Evolutionary conservation across 2,329 filamentous ascomycete species (phyloP).

Genomic region (Macrophomina tecta): DNA sequence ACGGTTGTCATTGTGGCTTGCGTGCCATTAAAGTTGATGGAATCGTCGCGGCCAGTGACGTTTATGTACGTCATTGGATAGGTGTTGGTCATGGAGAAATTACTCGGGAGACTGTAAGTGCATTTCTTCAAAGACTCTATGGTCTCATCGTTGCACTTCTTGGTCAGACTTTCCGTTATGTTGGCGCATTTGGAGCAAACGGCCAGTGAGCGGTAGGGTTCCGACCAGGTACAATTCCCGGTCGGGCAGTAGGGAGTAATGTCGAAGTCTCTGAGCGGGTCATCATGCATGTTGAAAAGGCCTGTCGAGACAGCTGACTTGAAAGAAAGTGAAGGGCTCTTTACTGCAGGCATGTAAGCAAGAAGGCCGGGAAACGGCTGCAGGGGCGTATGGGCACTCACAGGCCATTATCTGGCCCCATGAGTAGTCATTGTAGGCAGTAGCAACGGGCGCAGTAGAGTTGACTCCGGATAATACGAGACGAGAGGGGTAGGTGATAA

Average conservation of each 20-base stretch:
- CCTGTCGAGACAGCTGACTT: conserved; percentile 13
- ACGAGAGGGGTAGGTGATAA: conserved; percentile 24
- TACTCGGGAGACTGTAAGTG: conserved; percentile 6
- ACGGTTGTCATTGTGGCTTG: conserved; percentile 2
- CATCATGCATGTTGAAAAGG: background rate
- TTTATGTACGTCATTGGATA: background rate
- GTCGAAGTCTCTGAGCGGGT: conserved; percentile 6
- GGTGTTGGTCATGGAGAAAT: background rate
- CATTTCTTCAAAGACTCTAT: background rate
- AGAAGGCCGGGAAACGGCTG: background rate
- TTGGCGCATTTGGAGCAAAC: conserved; percentile 28
- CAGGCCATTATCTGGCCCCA: background rate
- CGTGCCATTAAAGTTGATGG: conserved; percentile 14
- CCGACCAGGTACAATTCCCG: conserved; percentile 29
- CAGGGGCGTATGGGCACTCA: background rate
- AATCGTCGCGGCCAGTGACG: background rate
- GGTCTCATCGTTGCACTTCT: background rate
- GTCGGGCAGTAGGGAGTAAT: conserved; percentile 25
- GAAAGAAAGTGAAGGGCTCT: conserved; percentile 11
- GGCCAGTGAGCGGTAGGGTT: conserved; percentile 26
- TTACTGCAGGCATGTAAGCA: background rate
- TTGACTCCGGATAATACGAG: background rate
- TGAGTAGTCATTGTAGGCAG: background rate
- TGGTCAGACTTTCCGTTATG: conserved; percentile 20
- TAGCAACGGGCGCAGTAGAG: conserved; percentile 4